These are phyloP conservation scores for Sicyos baderoa DNA, from an alignment of 306 rosid species.

Conservation along the genomic window DNA sequence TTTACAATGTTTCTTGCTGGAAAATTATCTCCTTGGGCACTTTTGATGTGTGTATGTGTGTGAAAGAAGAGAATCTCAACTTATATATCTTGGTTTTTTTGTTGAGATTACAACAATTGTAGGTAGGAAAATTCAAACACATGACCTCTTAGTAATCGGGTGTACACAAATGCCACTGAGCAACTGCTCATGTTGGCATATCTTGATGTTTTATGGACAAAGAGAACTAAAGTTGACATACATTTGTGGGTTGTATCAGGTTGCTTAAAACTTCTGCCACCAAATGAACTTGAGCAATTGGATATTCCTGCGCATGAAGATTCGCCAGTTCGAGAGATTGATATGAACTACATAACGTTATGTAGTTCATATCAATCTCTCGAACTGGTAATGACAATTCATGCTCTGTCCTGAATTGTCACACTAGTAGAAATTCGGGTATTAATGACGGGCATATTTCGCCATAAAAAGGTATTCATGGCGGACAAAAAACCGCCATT, in stretches of 20 bases:
- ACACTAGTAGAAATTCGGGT: too few relatives aligned
- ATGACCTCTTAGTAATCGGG: too few relatives aligned
- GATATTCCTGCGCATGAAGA: constrained; percentile 43
- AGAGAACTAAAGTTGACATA: constrained; percentile 8
- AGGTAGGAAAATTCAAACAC: too few relatives aligned
- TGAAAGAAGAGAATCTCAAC: background rate
- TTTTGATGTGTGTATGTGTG: background rate
- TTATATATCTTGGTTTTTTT: too few relatives aligned
- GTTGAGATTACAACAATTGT: too few relatives aligned
- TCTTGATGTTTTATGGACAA: background rate
- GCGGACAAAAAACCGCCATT: too few relatives aligned
- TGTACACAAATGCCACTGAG: too few relatives aligned
- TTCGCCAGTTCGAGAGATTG: constrained; percentile 33
- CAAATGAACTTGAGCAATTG: constrained; percentile 70
- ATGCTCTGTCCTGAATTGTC: too few relatives aligned
- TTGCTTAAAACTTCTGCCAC: constrained; percentile 75
- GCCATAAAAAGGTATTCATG: too few relatives aligned
- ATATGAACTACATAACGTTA: constrained; percentile 43
- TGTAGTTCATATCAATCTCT: too few relatives aligned
- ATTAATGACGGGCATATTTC: too few relatives aligned
- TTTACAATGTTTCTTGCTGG: background rate
- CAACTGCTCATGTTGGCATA: too few relatives aligned
- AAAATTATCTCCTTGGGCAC: background rate
- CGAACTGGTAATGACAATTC: constrained; percentile 38
- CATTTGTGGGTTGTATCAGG: constrained; percentile 39